Conservation (phyloP, 495 filamentous ascomycete genomes). For the Trypethelium eluteriae region DNA sequence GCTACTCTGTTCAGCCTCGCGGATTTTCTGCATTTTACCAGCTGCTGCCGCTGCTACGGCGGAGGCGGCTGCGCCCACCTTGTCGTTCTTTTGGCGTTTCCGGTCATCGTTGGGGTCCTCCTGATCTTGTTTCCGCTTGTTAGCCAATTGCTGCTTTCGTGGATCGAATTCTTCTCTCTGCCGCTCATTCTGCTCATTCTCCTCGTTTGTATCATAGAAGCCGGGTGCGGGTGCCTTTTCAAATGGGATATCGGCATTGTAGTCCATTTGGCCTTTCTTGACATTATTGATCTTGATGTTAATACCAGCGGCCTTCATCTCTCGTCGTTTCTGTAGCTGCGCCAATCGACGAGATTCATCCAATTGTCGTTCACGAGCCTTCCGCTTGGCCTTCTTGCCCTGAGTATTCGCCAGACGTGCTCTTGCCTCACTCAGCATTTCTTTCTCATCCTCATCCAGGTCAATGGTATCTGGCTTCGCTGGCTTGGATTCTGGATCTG, state of each 20-base stretch:
- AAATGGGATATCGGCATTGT: slow-evolving; percentile 97
- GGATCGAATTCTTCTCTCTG: slow-evolving; percentile 87
- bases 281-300: slow-evolving; percentile 93
- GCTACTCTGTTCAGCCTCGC: slow-evolving; percentile 93
- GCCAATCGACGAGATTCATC: slow-evolving; percentile 89
- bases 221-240: slow-evolving; percentile 84
- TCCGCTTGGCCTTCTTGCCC: slow-evolving; percentile 97
- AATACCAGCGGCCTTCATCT: slow-evolving; percentile 95
- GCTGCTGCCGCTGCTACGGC: slow-evolving; percentile 87
- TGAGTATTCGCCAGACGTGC: slow-evolving; percentile 95
- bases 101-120: slow-evolving; percentile 67
- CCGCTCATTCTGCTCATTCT: slow-evolving; percentile 71
- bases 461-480: slow-evolving; percentile 97
- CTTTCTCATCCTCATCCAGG: slow-evolving; percentile 97
- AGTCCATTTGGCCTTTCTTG: slow-evolving; percentile 97
- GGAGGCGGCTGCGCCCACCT: slow-evolving; percentile 63
- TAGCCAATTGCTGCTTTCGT: slow-evolving; percentile 88
- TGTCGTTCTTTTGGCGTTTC: slow-evolving; percentile 82
- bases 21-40: slow-evolving; percentile 88
- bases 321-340: slow-evolving; percentile 85
- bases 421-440: slow-evolving; percentile 96
- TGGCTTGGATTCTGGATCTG: slow-evolving; percentile 92
- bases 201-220: slow-evolving; percentile 88
- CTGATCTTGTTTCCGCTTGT: slow-evolving; percentile 86
- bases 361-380: slow-evolving; percentile 89